Conservation (phyloP, 345 rosid species). For the Camelina neglecta region DNA sequence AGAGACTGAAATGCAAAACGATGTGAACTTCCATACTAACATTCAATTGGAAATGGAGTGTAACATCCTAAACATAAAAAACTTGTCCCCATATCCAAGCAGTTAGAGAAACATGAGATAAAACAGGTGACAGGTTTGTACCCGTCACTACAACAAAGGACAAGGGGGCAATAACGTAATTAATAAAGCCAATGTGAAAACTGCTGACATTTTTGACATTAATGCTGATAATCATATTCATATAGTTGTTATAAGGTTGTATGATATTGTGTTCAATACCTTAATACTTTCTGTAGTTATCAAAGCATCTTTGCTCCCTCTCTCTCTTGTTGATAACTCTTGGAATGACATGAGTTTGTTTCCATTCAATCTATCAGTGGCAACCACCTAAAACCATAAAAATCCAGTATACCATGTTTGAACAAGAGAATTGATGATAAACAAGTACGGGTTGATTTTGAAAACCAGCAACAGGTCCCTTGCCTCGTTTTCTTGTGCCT, state of each 20-base stretch:
- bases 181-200: background rate
- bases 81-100: background rate
- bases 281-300: conserved; percentile 62
- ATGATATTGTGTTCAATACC: conserved; percentile 51
- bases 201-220: background rate
- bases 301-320: conserved; percentile 75
- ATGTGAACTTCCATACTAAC: conserved; percentile 1
- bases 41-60: background rate
- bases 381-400: conserved; percentile 69
- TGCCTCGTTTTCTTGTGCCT: background rate
- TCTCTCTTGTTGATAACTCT: conserved; percentile 85
- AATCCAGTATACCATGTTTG: background rate
- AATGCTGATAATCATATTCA: background rate
- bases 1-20: background rate
- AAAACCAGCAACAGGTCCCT: conserved; percentile 13
- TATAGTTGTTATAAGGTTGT: background rate
- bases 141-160: background rate
- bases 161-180: background rate
- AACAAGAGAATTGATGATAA: background rate
- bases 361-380: conserved; percentile 75
- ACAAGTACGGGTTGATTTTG: conserved; percentile 1
- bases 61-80: background rate
- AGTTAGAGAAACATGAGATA: background rate
- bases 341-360: conserved; percentile 89
- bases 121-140: background rate